Conservation (phyloP, 106 monocot genomes). For the Iris macrosiphon region DNA sequence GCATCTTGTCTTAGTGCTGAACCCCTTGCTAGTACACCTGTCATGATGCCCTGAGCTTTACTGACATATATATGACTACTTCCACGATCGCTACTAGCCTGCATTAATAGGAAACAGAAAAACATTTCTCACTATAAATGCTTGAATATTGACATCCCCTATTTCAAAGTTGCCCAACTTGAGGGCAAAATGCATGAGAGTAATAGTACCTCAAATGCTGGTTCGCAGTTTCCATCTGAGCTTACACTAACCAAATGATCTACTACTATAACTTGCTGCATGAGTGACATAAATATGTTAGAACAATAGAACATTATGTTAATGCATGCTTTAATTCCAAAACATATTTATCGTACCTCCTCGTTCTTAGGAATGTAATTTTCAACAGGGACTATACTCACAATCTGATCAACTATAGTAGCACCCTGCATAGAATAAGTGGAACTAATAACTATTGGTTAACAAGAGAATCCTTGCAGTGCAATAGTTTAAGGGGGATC, state of each 20-base stretch:
- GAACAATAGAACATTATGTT: not conserved
- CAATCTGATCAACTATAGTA: slow-evolving; percentile 86
- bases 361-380: slow-evolving; percentile 50
- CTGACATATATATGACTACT: slow-evolving; percentile 53
- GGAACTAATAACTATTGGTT: no score
- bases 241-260: slow-evolving; percentile 1
- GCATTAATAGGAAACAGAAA: slow-evolving; percentile 4
- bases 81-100: slow-evolving; percentile 35
- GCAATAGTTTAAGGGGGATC: no score
- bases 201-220: slow-evolving; percentile 1
- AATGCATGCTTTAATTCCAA: not conserved
- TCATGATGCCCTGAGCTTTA: slow-evolving; percentile 79
- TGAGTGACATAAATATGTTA: slow-evolving; percentile 15
- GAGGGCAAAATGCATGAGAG: not conserved
- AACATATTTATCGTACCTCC: slow-evolving; percentile 29
- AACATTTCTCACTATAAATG: not conserved
- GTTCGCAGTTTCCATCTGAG: not conserved
- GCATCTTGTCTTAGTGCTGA: slow-evolving; percentile 87
- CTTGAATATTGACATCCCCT: not conserved
- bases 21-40: slow-evolving; percentile 65
- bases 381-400: slow-evolving; percentile 49
- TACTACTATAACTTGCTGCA: slow-evolving; percentile 39
- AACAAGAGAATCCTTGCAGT: no score
- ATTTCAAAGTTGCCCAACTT: not conserved
- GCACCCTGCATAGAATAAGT: slow-evolving; percentile 90